These are phyloP conservation scores for Daldinia concentrica DNA, from an alignment of 495 filamentous ascomycete species.

Conservation along the genomic window DNA sequence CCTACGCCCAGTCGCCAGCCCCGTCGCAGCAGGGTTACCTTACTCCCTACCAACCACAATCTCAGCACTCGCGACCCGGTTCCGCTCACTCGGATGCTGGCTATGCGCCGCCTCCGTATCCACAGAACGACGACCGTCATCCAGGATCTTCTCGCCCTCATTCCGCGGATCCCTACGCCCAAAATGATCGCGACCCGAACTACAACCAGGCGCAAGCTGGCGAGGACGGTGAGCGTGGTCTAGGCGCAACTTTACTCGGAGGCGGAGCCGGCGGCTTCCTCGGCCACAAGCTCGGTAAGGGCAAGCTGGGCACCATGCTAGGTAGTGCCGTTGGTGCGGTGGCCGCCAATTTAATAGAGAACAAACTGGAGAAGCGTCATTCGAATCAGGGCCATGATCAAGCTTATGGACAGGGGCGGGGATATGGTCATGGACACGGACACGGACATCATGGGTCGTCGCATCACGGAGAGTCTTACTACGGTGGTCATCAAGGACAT, in stretches of 20 bases:
- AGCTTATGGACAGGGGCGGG: conserved; percentile 1
- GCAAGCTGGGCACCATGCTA: conserved; percentile 58
- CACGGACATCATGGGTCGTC: conserved; percentile 17
- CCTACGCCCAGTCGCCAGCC: conserved; percentile 34
- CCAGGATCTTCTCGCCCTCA: conserved; percentile 29
- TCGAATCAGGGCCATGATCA: conserved; percentile 8
- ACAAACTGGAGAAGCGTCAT: conserved; percentile 55
- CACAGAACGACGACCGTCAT: neutral
- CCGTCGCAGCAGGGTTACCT: conserved; percentile 29
- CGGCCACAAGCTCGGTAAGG: conserved; percentile 58
- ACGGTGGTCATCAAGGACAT: conserved; percentile 27
- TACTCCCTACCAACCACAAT: conserved; percentile 34
- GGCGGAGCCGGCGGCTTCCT: conserved; percentile 63
- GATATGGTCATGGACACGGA: conserved; percentile 13
- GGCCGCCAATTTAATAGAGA: conserved; percentile 63
- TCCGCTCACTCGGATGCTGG: conserved; percentile 39
- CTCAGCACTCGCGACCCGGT: conserved; percentile 37
- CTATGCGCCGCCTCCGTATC: conserved; percentile 26
- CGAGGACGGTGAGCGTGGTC: conserved; percentile 60
- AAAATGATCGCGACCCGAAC: conserved; percentile 30
- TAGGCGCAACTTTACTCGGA: conserved; percentile 64
- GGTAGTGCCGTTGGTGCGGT: conserved; percentile 65
- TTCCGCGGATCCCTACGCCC: conserved; percentile 40
- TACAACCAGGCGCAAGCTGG: conserved; percentile 26
- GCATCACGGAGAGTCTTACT: neutral